Evolutionary conservation across 2,329 filamentous ascomycete species (phyloP).

Genomic region (Trichoderma cornu-damae): DNA sequence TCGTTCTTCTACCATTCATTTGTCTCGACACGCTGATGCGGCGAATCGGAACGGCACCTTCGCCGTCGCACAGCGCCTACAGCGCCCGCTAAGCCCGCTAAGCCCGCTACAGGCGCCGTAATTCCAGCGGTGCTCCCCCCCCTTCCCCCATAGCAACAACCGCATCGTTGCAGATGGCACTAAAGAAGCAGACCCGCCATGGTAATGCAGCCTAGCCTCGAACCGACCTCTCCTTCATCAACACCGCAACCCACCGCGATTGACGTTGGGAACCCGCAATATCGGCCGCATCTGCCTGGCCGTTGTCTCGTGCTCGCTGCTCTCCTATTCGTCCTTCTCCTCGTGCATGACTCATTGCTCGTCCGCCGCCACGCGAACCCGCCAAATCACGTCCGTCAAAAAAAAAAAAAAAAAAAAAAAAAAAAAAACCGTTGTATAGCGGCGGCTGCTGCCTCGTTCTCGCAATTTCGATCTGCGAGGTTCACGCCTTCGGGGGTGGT

Average conservation of each 20-base stretch:
- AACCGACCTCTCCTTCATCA: slow-evolving; percentile 3
- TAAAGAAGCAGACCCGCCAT: slow-evolving; percentile 12
- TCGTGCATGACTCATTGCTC: slow-evolving; percentile 10
- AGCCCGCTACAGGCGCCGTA: no score
- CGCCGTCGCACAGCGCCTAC: background rate
- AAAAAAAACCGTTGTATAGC: background rate
- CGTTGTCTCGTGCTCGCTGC: background rate
- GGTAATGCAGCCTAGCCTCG: slow-evolving; percentile 5
- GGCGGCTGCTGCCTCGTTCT: slow-evolving; percentile 6
- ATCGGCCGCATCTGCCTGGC: slow-evolving; percentile 12
- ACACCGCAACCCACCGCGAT: background rate
- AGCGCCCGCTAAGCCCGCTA: no score
- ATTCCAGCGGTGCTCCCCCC: background rate
- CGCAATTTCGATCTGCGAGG: slow-evolving; percentile 4
- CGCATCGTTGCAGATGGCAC: slow-evolving; percentile 1
- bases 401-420: no score
- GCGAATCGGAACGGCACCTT: background rate
- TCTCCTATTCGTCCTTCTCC: background rate
- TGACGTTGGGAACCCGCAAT: background rate
- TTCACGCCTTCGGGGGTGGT: background rate
- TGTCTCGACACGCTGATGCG: no score
- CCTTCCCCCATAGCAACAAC: background rate
- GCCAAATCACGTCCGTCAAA: slow-evolving; percentile 3
- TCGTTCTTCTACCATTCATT: no score
- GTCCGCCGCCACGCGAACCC: background rate